Base-by-base conservation (phyloP, 148 eudicot species). In the Pouteria glomerata region DNA sequence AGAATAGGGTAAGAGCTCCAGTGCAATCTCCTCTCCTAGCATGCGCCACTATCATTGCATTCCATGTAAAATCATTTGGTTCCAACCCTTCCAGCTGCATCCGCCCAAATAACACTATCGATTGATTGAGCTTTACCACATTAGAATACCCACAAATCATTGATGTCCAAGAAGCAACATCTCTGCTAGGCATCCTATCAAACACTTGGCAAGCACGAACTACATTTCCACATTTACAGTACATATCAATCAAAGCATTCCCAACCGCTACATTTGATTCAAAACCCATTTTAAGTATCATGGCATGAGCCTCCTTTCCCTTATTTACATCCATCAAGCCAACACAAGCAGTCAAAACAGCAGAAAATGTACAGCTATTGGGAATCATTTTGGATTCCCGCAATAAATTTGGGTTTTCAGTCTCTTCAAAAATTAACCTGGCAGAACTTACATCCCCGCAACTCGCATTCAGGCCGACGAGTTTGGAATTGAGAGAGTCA, bases 61-160 rank as follows among this genome's bases (percentile, higher is more conserved):
- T 87, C 90, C 96, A 87, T 0, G 92, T 87, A 68, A 82, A 87
- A 10, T 84, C 88, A 79, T 87, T 85, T 0, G 91, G 91, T 61
- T 86, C 79, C 80, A 86, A 60, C 39, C 88, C 87, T 48, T 70
- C 82, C 66, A 76, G 33, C 77, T 77, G 81, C 96, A 83, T 87
- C 64, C 68, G 57, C 73, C 83, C 87, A 73, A 90, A 88, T 83
- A 90, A 82, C 15, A 47, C 47, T 24, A 65, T 37, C 0, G 90
- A 80, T 70, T 81, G 76, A 18, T 68, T 51, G 35, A 88, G 76
- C 79, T 63, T 69, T 39, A 89, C 88, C 10, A 37, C 23, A 71
- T 82, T 82, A 70, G 72, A 57, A 69, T 85, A 86, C 51, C 87
- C 85, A 35, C 81, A 86, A 75, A 90, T 86, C 78, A 90, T 83